A percentile compares a stretch with the other conserved stretches of the same genome.
Evolutionary conservation across 2,329 filamentous ascomycete species (phyloP).

Genomic region (Colletotrichum sansevieriae): DNA sequence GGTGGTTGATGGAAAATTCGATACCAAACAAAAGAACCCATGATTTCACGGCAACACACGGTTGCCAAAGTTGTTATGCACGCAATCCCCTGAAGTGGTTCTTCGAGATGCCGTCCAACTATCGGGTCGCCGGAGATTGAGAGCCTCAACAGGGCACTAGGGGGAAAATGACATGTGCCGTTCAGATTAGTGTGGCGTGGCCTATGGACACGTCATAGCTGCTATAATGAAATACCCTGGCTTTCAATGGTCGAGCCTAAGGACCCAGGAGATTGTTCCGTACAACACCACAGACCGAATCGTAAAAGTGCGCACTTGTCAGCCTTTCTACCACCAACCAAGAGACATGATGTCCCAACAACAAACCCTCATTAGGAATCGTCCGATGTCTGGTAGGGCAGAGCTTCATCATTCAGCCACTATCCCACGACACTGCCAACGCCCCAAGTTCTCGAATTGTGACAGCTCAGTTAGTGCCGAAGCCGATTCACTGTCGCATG

Average conservation of each 20-base stretch:
- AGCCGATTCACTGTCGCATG: constrained; percentile 4
- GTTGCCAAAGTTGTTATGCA: background rate
- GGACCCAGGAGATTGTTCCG: background rate
- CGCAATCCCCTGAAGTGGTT: background rate
- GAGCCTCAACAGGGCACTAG: constrained; percentile 4
- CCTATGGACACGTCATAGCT: background rate
- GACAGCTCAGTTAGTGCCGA: background rate
- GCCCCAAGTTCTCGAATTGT: constrained; percentile 2
- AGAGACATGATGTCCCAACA: background rate
- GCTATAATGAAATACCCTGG: background rate
- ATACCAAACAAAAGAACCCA: constrained; percentile 36
- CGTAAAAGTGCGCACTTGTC: background rate
- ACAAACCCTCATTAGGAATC: background rate
- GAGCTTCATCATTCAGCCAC: constrained; percentile 6
- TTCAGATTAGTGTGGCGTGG: constrained; percentile 1
- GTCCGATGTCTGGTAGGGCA: constrained; percentile 10
- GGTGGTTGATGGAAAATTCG: constrained; percentile 45
- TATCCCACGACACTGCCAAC: background rate
- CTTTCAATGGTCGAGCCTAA: background rate
- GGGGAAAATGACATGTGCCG: background rate
- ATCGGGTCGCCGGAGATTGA: constrained; percentile 1
- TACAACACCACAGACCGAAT: constrained; percentile 19
- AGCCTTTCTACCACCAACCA: background rate
- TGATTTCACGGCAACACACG: constrained; percentile 2
- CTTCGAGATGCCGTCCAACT: background rate